Evolutionary conservation across 73 alveolate species (phyloP).

Genomic region (Diophrys appendiculata): DNA sequence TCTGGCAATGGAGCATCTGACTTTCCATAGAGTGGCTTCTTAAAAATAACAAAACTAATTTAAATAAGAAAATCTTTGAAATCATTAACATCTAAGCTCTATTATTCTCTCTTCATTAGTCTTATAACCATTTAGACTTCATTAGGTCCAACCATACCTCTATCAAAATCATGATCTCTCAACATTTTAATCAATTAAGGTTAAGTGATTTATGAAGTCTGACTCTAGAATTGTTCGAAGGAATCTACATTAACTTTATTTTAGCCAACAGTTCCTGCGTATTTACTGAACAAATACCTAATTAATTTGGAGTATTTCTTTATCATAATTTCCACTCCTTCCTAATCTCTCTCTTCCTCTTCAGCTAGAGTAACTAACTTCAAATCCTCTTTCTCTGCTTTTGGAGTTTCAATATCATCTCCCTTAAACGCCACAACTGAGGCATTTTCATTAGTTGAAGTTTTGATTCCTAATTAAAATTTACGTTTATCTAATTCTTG

Average conservation of each 20-base stretch:
- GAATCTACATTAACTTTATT: slow-evolving; percentile 3
- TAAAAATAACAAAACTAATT: too few relatives aligned
- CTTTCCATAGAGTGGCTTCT: neutral
- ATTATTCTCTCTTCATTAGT: too few relatives aligned
- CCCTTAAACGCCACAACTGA: slow-evolving; percentile 32
- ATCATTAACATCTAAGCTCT: too few relatives aligned
- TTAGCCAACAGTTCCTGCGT: slow-evolving; percentile 30
- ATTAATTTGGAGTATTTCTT: slow-evolving; percentile 45
- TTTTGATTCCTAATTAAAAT: slow-evolving; percentile 41
- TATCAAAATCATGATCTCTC: too few relatives aligned
- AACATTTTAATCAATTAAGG: neutral
- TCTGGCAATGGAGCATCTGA: slow-evolving; percentile 27
- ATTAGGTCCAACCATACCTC: too few relatives aligned
- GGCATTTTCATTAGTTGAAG: neutral
- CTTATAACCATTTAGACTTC: too few relatives aligned
- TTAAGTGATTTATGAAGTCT: neutral
- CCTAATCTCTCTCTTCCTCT: slow-evolving; percentile 62
- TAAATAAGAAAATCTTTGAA: too few relatives aligned
- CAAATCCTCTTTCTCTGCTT: slow-evolving; percentile 2
- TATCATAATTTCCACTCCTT: slow-evolving; percentile 28
- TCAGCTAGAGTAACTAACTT: slow-evolving; percentile 37
- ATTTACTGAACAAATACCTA: slow-evolving; percentile 43
- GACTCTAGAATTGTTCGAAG: slow-evolving; percentile 6
- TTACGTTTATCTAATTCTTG: slow-evolving; percentile 50
- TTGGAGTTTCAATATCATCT: slow-evolving; percentile 6